phyloP scores from a whole-genome alignment of 2,329 filamentous ascomycete species.

The Nemania sp. region DNA sequence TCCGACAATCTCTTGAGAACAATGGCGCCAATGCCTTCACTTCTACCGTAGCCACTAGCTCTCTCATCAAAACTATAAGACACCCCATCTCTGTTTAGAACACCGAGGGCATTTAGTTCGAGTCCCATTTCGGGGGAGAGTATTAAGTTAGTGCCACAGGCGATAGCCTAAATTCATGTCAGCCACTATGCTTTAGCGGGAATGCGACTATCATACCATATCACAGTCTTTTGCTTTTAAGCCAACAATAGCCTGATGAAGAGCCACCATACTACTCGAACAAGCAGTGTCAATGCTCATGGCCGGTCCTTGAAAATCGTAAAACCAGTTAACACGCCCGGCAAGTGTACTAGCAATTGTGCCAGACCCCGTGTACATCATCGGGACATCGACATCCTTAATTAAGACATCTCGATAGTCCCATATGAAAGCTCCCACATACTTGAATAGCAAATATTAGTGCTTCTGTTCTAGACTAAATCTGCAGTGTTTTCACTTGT shows the following conservation, averaged over 20 bases:
- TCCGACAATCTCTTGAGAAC: constrained; percentile 23
- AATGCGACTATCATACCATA: constrained; percentile 17
- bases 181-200: neutral
- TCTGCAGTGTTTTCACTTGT: neutral
- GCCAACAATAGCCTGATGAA: constrained; percentile 22
- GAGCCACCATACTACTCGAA: constrained; percentile 26
- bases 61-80: constrained; percentile 26
- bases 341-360: constrained; percentile 22
- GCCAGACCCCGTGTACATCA: constrained; percentile 24
- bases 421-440: constrained; percentile 14
- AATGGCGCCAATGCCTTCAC: constrained; percentile 24
- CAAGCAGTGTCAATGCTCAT: constrained; percentile 31
- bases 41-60: constrained; percentile 19
- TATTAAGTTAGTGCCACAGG: constrained; percentile 18
- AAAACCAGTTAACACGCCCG: constrained; percentile 25
- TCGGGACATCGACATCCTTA: constrained; percentile 20
- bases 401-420: constrained; percentile 25
- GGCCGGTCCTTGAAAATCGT: constrained; percentile 27
- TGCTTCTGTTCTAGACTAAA: neutral
- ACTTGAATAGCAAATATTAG: constrained; percentile 2
- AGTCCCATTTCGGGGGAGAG: constrained; percentile 23
- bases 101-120: constrained; percentile 14
- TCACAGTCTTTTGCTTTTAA: constrained; percentile 22
- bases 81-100: constrained; percentile 15
- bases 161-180: constrained; percentile 7